These are phyloP conservation scores for Yamadazyma kitorensis DNA, from an alignment of 805 yeast species.

Conservation along the genomic window DNA sequence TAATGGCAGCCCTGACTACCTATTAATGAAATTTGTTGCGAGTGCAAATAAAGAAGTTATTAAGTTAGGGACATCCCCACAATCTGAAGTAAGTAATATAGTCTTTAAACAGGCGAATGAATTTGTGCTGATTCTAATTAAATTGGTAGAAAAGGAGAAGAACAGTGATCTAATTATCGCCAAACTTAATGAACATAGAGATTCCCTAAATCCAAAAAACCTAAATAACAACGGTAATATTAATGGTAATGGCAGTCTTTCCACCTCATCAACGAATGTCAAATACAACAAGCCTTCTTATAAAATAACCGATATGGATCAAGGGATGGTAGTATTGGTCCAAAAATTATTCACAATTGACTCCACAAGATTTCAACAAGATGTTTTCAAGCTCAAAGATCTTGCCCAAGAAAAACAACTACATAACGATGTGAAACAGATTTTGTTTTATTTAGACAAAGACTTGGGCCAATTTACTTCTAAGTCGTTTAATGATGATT, in stretches of 20 bases:
- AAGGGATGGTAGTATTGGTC: constrained; percentile 40
- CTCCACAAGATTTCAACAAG: constrained; percentile 50
- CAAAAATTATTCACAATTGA: constrained; percentile 50
- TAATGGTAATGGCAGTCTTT: not conserved
- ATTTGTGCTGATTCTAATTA: constrained; percentile 37
- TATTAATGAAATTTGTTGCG: constrained; percentile 52
- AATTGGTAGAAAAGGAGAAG: constrained; percentile 35
- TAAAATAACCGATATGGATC: constrained; percentile 52
- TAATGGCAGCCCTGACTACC: constrained; percentile 40
- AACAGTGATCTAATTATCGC: constrained; percentile 35
- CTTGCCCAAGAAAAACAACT: constrained; percentile 37
- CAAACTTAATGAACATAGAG: constrained; percentile 44
- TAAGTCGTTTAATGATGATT: constrained; percentile 19
- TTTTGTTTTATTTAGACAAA: constrained; percentile 30
- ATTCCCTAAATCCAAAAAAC: constrained; percentile 28
- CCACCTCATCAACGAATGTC: constrained; percentile 7
- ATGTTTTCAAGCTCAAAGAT: constrained; percentile 42
- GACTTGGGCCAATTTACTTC: constrained; percentile 40
- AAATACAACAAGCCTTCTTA: constrained; percentile 48
- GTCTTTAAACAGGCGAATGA: constrained; percentile 36
- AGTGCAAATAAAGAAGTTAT: constrained; percentile 51
- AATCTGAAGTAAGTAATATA: constrained; percentile 26
- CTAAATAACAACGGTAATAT: not conserved
- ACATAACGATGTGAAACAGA: constrained; percentile 35
- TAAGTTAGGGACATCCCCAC: constrained; percentile 35